phyloP scores from a whole-genome alignment of 2,329 filamentous ascomycete genomes.

The Fusarium denticulatum region DNA sequence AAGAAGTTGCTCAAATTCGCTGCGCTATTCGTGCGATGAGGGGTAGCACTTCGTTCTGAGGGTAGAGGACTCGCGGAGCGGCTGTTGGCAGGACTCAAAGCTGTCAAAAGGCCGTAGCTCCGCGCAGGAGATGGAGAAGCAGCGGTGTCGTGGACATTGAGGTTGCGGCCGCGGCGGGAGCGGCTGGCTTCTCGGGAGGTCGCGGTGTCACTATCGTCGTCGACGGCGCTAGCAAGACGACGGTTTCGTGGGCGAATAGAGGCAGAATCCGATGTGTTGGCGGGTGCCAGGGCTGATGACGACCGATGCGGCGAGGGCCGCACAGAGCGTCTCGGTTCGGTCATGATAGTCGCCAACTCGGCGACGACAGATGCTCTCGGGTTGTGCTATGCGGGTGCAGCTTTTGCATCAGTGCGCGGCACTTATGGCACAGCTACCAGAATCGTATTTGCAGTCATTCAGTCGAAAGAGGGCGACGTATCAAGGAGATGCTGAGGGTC shows the following conservation, averaged over 20 bases:
- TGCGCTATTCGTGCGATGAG: conserved; percentile 48
- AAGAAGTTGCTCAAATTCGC: conserved; percentile 55
- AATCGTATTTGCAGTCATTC: conserved; percentile 33
- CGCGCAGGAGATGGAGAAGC: conserved; percentile 47
- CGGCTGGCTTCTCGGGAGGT: conserved; percentile 28
- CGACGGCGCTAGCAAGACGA: conserved; percentile 51
- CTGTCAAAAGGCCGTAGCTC: conserved; percentile 46
- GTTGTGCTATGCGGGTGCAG: conserved; percentile 32
- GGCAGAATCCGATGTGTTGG: conserved; percentile 53
- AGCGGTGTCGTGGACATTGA: conserved; percentile 22
- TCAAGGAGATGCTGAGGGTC: conserved; percentile 30
- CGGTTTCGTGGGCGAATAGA: conserved; percentile 62
- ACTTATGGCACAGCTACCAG: conserved; percentile 30
- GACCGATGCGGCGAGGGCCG: conserved; percentile 52
- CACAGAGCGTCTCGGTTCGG: conserved; percentile 45
- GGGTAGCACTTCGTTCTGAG: conserved; percentile 48
- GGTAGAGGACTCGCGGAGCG: conserved; percentile 62
- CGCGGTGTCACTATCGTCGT: conserved; percentile 39
- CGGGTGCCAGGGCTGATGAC: conserved; percentile 57
- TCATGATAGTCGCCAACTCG: conserved; percentile 51
- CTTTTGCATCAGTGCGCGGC: conserved; percentile 50
- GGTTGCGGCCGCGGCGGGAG: conserved; percentile 35
- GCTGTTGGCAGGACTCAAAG: conserved; percentile 52
- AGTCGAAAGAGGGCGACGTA: conserved; percentile 15
- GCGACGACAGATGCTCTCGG: conserved; percentile 47